phyloP scores from a whole-genome alignment of 345 rosid species.

The Salix caprea region DNA sequence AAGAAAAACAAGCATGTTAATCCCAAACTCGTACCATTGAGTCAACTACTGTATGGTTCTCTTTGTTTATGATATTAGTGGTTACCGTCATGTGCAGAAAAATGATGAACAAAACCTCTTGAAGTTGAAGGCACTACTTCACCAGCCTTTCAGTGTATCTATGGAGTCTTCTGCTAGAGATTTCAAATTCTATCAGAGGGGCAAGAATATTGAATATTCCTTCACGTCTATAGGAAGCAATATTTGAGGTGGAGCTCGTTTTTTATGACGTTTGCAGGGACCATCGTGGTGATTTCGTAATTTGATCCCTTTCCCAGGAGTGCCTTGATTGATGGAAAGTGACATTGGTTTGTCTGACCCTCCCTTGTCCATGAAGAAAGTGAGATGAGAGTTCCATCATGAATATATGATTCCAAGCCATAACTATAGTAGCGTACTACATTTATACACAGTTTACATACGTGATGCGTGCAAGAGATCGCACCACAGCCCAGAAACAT shows the following conservation, averaged over 20 bases:
- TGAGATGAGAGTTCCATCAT: neutral
- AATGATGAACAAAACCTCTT: constrained; percentile 46
- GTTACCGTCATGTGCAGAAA: constrained; percentile 49
- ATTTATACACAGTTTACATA: too few relatives aligned
- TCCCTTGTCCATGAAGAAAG: neutral
- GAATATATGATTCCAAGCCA: too few relatives aligned
- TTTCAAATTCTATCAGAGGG: constrained; percentile 57
- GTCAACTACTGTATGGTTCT: too few relatives aligned
- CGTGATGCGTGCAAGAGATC: neutral
- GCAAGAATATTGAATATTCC: constrained; percentile 9
- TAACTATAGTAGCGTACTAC: too few relatives aligned
- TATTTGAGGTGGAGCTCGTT: too few relatives aligned
- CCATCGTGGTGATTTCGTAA: constrained; percentile 38
- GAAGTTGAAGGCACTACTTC: constrained; percentile 39
- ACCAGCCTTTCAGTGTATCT: constrained; percentile 54
- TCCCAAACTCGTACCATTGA: too few relatives aligned
- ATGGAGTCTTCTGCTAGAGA: constrained; percentile 56
- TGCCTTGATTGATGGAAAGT: neutral
- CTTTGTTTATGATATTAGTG: constrained; percentile 13
- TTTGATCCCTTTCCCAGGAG: neutral
- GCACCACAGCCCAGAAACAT: neutral
- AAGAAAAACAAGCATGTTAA: too few relatives aligned
- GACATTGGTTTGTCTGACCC: neutral
- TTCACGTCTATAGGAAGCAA: neutral
- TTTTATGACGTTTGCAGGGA: constrained; percentile 40